Percentiles rank a stretch among this genome's conserved stretches.
phyloP scores from a whole-genome alignment of 2,329 filamentous ascomycete genomes.

The Diplodia mutila region DNA sequence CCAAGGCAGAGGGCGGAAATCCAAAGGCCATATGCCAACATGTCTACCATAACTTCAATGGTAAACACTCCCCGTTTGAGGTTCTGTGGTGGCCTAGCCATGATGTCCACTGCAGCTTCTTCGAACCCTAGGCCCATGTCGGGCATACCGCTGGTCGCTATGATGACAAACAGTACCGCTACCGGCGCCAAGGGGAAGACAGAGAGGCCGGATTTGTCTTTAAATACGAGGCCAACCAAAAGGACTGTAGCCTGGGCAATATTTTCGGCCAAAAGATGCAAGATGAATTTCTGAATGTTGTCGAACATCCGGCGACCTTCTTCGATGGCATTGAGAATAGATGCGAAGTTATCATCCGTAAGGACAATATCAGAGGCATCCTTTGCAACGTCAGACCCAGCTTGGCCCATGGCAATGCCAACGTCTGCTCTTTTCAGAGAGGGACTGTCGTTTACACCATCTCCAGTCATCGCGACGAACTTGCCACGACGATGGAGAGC shows the following conservation, averaged over 20 bases:
- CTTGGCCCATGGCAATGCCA: conserved; percentile 46
- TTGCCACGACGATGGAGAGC: conserved; percentile 42
- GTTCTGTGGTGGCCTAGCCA: conserved; percentile 78
- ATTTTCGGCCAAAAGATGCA: conserved; percentile 79
- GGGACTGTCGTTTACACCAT: conserved; percentile 48
- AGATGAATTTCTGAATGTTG: conserved; percentile 63
- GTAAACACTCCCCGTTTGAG: conserved; percentile 73
- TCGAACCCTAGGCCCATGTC: conserved; percentile 88
- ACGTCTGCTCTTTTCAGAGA: conserved; percentile 46
- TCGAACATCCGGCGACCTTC: conserved; percentile 48
- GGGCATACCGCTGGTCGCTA: conserved; percentile 85
- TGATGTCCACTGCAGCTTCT: conserved; percentile 72
- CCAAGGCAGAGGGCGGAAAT: conserved; percentile 72
- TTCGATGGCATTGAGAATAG: conserved; percentile 47
- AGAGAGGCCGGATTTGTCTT: conserved; percentile 70
- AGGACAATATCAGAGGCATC: conserved; percentile 47
- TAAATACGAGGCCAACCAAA: conserved; percentile 80
- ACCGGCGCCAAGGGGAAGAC: conserved; percentile 86
- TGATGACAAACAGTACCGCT: conserved; percentile 91
- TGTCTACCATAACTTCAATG: conserved; percentile 73
- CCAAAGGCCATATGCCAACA: conserved; percentile 78
- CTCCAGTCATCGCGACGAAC: conserved; percentile 49
- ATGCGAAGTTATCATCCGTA: conserved; percentile 48
- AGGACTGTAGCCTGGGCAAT: conserved; percentile 82
- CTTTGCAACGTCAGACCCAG: conserved; percentile 46